phyloP scores from a whole-genome alignment of 306 rosid genomes.

The Acacia melanoxylon region DNA sequence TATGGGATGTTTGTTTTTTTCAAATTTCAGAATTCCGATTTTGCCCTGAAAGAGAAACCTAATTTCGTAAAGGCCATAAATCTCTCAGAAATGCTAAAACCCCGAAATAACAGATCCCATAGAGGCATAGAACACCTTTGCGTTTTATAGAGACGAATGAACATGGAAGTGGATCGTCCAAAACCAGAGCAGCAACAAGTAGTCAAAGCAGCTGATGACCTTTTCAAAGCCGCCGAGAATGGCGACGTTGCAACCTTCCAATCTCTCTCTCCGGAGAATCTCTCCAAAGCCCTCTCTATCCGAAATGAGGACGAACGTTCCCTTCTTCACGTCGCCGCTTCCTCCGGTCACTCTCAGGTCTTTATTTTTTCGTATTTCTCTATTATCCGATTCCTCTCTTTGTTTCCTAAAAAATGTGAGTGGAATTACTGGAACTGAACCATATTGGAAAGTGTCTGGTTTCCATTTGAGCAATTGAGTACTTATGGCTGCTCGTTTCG shows the following conservation, averaged over 20 bases:
- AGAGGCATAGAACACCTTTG: neutral
- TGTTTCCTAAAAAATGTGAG: neutral
- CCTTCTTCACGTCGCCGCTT: constrained; percentile 77
- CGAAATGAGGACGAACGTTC: constrained; percentile 86
- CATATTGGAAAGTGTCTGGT: neutral
- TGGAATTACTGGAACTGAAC: neutral
- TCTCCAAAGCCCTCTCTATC: constrained; percentile 57
- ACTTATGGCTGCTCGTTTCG: neutral
- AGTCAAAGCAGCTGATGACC: constrained; percentile 50
- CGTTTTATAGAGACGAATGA: constrained; percentile 15
- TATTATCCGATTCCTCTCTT: neutral
- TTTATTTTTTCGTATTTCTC: neutral
- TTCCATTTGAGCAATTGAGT: neutral
- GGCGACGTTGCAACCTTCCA: constrained; percentile 59
- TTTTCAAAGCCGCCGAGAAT: constrained; percentile 78
- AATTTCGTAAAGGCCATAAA: neutral
- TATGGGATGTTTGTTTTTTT: no score
- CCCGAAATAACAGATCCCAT: neutral
- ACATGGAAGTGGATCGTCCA: constrained; percentile 51
- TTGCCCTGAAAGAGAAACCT: neutral
- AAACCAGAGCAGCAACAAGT: constrained; percentile 23
- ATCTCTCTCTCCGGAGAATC: constrained; percentile 44
- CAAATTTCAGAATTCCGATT: neutral
- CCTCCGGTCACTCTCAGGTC: constrained; percentile 73
- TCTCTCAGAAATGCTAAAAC: neutral